Evolutionary conservation across 2,329 filamentous ascomycete species (phyloP).

Genomic region (Chaetomium olivaceum): DNA sequence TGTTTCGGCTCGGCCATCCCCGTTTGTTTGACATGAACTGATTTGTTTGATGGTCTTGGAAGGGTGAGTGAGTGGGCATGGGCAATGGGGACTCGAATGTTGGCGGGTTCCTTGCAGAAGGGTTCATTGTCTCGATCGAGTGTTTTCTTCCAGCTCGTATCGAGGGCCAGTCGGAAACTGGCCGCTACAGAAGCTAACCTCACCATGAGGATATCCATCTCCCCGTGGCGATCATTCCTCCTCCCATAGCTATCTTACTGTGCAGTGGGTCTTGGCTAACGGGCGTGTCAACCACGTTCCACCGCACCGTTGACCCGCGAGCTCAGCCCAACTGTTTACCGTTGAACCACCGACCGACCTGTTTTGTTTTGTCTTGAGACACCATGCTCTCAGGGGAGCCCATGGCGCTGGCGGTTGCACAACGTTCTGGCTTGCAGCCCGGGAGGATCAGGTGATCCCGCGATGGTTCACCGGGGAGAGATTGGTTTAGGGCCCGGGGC

Average conservation of each 20-base stretch:
- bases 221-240: not conserved
- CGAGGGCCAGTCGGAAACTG: not conserved
- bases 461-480: not conserved
- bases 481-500: not conserved
- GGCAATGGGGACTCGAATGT: not conserved
- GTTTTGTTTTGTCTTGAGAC: conserved; percentile 6
- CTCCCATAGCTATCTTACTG: not conserved
- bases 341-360: not conserved
- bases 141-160: not conserved
- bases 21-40: conserved; percentile 1
- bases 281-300: not conserved
- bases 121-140: conserved; percentile 3
- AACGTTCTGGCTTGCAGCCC: conserved; percentile 8
- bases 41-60: not conserved
- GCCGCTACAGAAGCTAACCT: not conserved
- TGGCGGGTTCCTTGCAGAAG: not conserved
- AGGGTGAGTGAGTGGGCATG: not conserved
- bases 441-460: not conserved
- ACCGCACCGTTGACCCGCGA: not conserved
- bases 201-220: not conserved
- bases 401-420: not conserved
- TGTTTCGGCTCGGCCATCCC: conserved; percentile 1
- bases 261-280: not conserved
- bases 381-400: not conserved
- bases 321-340: not conserved